These are phyloP conservation scores for Starmerella etchellsii DNA, from an alignment of 805 yeast genomes.

Conservation along the genomic window DNA sequence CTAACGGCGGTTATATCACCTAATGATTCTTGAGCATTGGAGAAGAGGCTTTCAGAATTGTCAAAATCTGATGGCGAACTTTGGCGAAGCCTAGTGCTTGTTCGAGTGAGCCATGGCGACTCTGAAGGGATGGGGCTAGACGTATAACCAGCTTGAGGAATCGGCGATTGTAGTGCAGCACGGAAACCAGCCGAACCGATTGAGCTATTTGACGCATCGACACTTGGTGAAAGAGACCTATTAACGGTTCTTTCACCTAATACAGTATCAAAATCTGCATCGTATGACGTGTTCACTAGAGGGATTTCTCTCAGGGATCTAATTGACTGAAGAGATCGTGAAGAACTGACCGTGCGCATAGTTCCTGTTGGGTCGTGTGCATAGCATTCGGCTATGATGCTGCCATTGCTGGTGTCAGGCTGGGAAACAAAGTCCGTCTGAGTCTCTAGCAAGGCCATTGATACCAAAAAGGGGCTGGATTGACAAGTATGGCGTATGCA, in stretches of 20 bases:
- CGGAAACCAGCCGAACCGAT: no score
- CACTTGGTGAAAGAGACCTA: neutral
- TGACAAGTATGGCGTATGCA: no score
- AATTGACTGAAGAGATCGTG: constrained; percentile 11
- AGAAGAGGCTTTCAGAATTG: no score
- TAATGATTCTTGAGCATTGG: no score
- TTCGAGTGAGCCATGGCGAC: neutral
- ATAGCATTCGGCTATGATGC: neutral
- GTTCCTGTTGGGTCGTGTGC: neutral
- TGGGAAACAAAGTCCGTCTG: neutral
- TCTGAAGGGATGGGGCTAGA: no score
- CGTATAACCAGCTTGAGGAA: no score
- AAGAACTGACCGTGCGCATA: neutral
- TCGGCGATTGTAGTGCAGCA: no score
- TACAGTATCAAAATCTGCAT: constrained; percentile 9
- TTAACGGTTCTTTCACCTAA: constrained; percentile 2
- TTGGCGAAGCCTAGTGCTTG: neutral
- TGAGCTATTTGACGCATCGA: neutral
- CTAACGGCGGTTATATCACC: no score
- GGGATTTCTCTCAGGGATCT: constrained; percentile 22
- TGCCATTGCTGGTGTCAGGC: neutral
- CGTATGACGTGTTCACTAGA: constrained; percentile 17
- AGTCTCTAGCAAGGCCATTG: constrained; percentile 1
- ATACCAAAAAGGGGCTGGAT: no score
- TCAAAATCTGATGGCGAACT: neutral